Base-by-base conservation (phyloP, 495 filamentous ascomycete genomes). In the Neurospora intermedia region DNA sequence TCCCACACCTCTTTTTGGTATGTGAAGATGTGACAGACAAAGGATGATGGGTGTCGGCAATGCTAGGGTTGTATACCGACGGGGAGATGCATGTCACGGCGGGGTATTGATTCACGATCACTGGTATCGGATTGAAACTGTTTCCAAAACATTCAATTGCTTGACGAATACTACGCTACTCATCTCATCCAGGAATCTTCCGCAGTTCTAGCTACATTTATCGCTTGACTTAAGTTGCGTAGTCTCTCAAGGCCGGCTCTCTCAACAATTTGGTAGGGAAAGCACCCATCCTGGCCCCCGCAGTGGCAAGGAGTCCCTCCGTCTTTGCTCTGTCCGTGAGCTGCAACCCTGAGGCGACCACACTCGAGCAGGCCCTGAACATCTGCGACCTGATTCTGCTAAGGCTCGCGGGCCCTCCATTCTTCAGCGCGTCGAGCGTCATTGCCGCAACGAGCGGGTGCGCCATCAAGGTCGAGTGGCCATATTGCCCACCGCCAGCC, bases 401-500 rank as follows among this genome's bases (percentile, higher is more conserved):
- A 15, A 62, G 13, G 0, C 27, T 35, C 13, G 54, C 83, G 1
- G 85, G 82, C 6, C 84, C 82, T 16, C 70, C 73, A 78, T 85
- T 77, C n/a, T 31, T 74, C 69, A 86, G 74, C 16, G 84, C 84
- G 75, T 87, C 84, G 15, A 82, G 73, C 1, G 78, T 78, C 69
- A 88, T 75, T 13, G 82, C 82, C 76, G 78, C 84, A 23, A 82
- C 77, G 31, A 87, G 75, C 7, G 82, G 77, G 66, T 86, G 86
- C 62, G 80, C 83, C 73, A 87, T 74, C 23, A 83, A 76, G 8
- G 81, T 82, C 72, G 85, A 82, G 70, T 87, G 85, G 16, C 82
- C 81, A 75, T 82, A 85, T 70, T 84, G 74, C 7, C 76, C 75
- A 0, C 84, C 83, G 9, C 81, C 84, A 5, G 81, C 79, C 71